Percentiles rank a stretch among this genome's conserved stretches.
phyloP scores from a whole-genome alignment of 345 rosid genomes.

The Eucalyptus paniculata region DNA sequence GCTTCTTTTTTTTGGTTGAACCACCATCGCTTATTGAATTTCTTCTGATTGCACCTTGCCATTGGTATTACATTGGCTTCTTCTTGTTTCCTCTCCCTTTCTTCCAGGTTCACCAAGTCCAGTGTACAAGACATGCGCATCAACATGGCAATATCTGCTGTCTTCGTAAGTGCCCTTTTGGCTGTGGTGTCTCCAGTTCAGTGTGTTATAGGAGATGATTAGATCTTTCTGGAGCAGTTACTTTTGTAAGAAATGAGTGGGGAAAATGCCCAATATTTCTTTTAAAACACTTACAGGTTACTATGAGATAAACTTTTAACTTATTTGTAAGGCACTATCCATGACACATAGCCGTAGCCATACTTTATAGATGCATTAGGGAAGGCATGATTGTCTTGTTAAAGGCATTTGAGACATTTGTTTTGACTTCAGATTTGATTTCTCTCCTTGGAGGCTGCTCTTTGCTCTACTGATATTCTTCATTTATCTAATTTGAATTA shows the following conservation, averaged over 20 bases:
- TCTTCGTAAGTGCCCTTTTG: conserved; percentile 55
- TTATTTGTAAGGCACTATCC: background rate
- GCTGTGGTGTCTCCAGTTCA: background rate
- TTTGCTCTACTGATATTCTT: background rate
- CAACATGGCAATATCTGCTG: conserved; percentile 84
- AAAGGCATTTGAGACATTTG: background rate
- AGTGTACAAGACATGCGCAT: conserved; percentile 46
- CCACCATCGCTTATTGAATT: background rate
- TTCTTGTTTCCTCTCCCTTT: background rate
- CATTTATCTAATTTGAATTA: background rate
- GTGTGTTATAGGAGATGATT: background rate
- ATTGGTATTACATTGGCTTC: background rate
- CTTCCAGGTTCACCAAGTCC: conserved; percentile 65
- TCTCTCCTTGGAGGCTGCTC: background rate
- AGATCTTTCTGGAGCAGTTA: background rate
- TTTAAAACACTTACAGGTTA: background rate
- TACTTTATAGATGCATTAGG: background rate
- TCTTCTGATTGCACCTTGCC: background rate
- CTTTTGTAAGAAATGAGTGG: background rate
- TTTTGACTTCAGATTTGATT: background rate
- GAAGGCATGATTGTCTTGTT: background rate
- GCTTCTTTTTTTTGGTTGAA: background rate
- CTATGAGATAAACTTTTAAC: background rate
- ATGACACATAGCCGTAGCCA: background rate
- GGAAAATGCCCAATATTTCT: background rate